Evolutionary conservation across 2,329 filamentous ascomycete species (phyloP), one percentile per base, ranked within the genome.

Genomic region (Botryotinia convoluta): DNA sequence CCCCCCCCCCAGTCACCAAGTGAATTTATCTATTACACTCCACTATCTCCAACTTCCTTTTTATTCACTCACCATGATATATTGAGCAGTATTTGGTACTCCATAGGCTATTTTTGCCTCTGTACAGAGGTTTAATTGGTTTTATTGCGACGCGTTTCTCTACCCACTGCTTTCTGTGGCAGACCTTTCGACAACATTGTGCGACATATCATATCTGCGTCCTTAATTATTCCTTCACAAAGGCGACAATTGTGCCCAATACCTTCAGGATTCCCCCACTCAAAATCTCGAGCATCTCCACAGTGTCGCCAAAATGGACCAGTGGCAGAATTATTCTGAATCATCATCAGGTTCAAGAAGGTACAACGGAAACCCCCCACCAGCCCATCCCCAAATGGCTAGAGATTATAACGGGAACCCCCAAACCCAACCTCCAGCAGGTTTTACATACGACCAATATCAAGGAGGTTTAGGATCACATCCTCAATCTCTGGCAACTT

Each of bases 321-420:
- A 91, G 85, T 92, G 90, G 90, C 89, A 90, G 84, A 82, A 87
- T 76, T 93, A 93, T 83, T 84, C 87, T 82, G 90, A 92, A 83
- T 85, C 90, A 83, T 85, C 90, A 81, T 83, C 87, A 80, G 87
- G 86, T 80, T 87, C 90, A 80, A 87, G 88, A 83, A 88, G 91
- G 84, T 91, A 90, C 82, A 90, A 89, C 82, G 86, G 86, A 82
- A 83, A 83, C 77, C 81, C 83, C 78, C 82, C 83, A 74, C 82
- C 82, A 75, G 75, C 76, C 73, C 85, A 86, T 81, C 83, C 86
- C 76, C 84, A 85, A 77, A 83, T 85, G 76, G 77, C 82, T 76
- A 82, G 84, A 79, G 84, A 88, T 78, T 87, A 87, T 81, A 80
- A 79, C 72, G 73, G 74, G 51, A 79, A 76, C 70, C 60, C 76